Conservation (phyloP, 176 grass and related monocot genomes). For the Ensete ventricosum region DNA sequence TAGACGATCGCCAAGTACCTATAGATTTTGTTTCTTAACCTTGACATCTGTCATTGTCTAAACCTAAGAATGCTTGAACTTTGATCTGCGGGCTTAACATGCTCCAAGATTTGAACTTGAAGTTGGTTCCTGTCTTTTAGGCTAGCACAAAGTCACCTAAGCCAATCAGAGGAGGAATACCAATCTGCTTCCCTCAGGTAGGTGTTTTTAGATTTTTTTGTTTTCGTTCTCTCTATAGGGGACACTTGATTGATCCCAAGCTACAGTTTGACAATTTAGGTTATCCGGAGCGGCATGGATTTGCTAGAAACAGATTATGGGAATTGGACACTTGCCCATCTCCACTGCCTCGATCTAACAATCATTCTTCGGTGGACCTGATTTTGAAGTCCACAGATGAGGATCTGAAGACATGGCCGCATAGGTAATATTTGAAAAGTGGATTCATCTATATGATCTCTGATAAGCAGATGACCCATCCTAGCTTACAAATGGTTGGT, state of each 20-base stretch:
- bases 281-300: background rate
- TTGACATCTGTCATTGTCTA: background rate
- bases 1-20: background rate
- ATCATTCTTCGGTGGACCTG: background rate
- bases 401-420: background rate
- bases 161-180: slow-evolving; percentile 1
- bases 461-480: background rate
- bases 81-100: background rate
- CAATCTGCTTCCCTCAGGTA: background rate
- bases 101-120: background rate
- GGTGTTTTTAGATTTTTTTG: background rate
- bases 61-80: background rate
- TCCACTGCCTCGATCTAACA: background rate
- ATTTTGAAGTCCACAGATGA: background rate
- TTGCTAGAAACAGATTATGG: background rate
- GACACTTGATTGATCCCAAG: background rate
- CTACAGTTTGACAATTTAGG: background rate
- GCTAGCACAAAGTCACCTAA: background rate
- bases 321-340: background rate
- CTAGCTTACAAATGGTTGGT: background rate
- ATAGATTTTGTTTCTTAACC: background rate
- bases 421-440: background rate
- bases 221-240: background rate
- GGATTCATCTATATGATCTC: background rate
- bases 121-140: background rate